phyloP scores from a whole-genome alignment of 495 filamentous ascomycete genomes.

The Polyplosphaeria fusca region DNA sequence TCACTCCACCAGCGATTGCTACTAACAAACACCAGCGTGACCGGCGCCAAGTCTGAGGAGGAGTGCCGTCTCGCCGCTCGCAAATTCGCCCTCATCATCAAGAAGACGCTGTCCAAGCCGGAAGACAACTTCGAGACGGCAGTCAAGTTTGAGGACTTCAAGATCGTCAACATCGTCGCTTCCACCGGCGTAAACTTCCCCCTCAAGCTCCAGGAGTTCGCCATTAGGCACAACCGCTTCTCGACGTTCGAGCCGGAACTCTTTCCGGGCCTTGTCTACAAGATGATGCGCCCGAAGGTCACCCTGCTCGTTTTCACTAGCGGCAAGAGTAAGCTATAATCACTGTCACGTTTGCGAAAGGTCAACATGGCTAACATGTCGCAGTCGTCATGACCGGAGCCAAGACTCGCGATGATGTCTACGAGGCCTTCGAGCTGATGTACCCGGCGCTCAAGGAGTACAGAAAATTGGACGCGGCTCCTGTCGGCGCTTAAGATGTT shows the following conservation, averaged over 20 bases:
- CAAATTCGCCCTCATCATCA: conserved; percentile 98
- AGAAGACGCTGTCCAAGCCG: conserved; percentile 99
- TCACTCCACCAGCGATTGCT: too few relatives aligned
- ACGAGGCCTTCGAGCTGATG: conserved; percentile 95
- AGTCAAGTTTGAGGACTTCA: conserved; percentile 99
- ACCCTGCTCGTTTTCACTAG: conserved; percentile 97
- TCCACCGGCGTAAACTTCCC: conserved; percentile 99
- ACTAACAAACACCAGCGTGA: too few relatives aligned
- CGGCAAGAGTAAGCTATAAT: too few relatives aligned
- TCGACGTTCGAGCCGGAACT: conserved; percentile 97
- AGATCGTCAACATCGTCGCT: conserved; percentile 99
- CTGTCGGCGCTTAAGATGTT: too few relatives aligned
- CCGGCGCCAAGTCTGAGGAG: conserved; percentile 95
- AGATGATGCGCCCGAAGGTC: conserved; percentile 99
- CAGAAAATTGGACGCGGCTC: too few relatives aligned
- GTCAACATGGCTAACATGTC: too few relatives aligned
- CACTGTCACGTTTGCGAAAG: too few relatives aligned
- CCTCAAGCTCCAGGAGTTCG: conserved; percentile 91
- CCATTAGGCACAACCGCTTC: conserved; percentile 96
- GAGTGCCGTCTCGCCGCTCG: conserved; percentile 93
- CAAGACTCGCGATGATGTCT: conserved; percentile 97
- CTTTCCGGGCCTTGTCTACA: conserved; percentile 97
- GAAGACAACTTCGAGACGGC: too few relatives aligned
- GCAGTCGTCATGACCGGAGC: conserved; percentile 95
- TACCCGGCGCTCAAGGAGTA: too few relatives aligned